Evolutionary conservation across 75 land plant genomes (phyloP).

Genomic region (Adiantum capillusveneris): DNA sequence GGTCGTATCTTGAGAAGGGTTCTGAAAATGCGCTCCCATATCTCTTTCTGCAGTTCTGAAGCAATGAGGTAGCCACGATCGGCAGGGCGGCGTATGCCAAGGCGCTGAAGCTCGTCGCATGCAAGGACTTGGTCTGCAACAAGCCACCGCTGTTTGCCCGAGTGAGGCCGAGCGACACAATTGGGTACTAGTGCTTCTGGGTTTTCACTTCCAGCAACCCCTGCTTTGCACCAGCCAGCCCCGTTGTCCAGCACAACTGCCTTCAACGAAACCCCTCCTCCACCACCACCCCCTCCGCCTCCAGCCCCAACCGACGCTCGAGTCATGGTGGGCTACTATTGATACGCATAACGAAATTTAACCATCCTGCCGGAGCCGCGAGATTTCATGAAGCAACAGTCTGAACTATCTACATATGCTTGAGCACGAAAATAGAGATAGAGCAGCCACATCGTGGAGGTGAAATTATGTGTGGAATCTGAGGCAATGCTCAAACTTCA

Average conservation of each 20-base stretch:
- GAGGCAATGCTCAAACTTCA: no score
- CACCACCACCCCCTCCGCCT: no score
- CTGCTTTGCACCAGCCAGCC: conserved; percentile 79
- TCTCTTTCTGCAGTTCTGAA: conserved; percentile 68
- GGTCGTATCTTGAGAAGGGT: conserved; percentile 45
- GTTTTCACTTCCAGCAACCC: conserved; percentile 73
- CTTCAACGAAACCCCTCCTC: no score
- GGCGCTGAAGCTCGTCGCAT: conserved; percentile 53
- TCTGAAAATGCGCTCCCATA: conserved; percentile 80
- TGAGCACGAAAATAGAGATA: no score
- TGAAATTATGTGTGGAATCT: no score
- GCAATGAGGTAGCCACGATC: conserved; percentile 85
- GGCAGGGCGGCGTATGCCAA: conserved; percentile 76
- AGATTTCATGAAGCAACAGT: no score
- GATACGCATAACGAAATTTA: no score
- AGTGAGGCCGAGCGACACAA: conserved; percentile 55
- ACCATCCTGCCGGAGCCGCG: no score
- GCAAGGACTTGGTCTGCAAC: conserved; percentile 41
- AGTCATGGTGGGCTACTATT: no score
- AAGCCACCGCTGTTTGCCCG: conserved; percentile 56
- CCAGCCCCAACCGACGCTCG: no score
- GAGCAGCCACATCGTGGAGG: no score
- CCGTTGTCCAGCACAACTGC: conserved; percentile 80
- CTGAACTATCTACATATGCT: no score
- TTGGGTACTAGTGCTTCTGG: conserved; percentile 74